Evolutionary conservation across 2,329 filamentous ascomycete genomes (phyloP).

Genomic region (Xylogone sp.): DNA sequence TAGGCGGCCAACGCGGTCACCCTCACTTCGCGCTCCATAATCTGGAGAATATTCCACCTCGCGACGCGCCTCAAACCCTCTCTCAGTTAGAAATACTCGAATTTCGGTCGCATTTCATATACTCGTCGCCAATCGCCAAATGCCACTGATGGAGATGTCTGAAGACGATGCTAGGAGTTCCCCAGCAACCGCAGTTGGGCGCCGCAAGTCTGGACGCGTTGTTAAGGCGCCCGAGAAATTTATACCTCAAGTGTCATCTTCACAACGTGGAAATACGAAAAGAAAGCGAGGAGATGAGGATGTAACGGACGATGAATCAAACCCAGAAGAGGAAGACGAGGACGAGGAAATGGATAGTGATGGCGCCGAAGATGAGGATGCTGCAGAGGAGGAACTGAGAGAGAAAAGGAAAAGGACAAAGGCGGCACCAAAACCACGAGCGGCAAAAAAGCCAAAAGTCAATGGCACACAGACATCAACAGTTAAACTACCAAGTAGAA

Average conservation of each 20-base stretch:
- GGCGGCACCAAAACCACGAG: constrained; percentile 50
- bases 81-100: constrained; percentile 9
- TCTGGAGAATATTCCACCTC: constrained; percentile 41
- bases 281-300: constrained; percentile 45
- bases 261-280: constrained; percentile 34
- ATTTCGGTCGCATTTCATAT: constrained; percentile 16
- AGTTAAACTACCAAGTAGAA: constrained; percentile 28
- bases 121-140: constrained; percentile 37
- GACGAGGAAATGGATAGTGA: constrained; percentile 36
- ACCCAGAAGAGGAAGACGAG: constrained; percentile 42
- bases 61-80: constrained; percentile 49
- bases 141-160: constrained; percentile 45
- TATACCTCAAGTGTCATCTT: constrained; percentile 41
- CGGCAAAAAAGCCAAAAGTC: constrained; percentile 60
- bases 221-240: constrained; percentile 58
- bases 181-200: constrained; percentile 43
- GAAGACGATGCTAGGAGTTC: constrained; percentile 53
- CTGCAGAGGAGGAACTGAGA: constrained; percentile 42
- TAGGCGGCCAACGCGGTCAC: background rate
- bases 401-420: constrained; percentile 31
- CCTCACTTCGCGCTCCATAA: constrained; percentile 14
- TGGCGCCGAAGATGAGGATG: constrained; percentile 37
- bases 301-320: constrained; percentile 44
- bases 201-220: constrained; percentile 68
- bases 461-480: constrained; percentile 57